Percentiles rank a stretch among this genome's conserved stretches.
Conservation (phyloP, 2,329 filamentous ascomycete genomes). For the Sclerotinia minor region DNA sequence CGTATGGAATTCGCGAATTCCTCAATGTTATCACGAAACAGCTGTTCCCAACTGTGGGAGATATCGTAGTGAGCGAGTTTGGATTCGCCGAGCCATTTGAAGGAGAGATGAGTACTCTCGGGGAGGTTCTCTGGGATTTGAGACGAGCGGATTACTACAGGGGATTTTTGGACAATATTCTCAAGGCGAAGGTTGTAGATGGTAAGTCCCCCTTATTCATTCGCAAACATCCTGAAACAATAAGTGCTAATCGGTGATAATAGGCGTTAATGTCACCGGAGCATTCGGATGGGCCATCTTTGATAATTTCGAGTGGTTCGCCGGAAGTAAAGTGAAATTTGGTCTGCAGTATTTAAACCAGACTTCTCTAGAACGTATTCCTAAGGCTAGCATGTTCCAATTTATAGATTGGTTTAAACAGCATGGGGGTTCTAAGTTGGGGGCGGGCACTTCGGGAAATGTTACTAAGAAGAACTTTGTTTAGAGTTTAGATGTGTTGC, state of each 20-base stretch:
- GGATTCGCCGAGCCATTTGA: slow-evolving; percentile 40
- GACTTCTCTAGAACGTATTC: slow-evolving; percentile 38
- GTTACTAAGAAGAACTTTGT: slow-evolving; percentile 10
- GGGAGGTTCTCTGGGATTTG: slow-evolving; percentile 68
- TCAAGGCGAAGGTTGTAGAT: slow-evolving; percentile 71
- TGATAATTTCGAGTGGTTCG: slow-evolving; percentile 56
- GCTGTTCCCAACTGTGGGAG: slow-evolving; percentile 45
- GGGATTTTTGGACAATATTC: slow-evolving; percentile 66
- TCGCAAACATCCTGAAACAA: neutral
- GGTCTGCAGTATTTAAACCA: slow-evolving; percentile 43
- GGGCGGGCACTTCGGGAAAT: slow-evolving; percentile 9
- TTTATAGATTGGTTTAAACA: slow-evolving; percentile 38
- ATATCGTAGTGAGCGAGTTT: slow-evolving; percentile 37
- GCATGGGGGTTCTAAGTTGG: slow-evolving; percentile 30
- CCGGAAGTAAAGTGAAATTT: slow-evolving; percentile 33
- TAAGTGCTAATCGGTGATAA: neutral
- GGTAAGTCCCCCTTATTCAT: slow-evolving; percentile 24
- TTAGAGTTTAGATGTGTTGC: neutral
- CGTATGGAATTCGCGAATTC: slow-evolving; percentile 45
- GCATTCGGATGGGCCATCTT: slow-evolving; percentile 88
- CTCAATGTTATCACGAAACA: slow-evolving; percentile 46
- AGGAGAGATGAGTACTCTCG: slow-evolving; percentile 28
- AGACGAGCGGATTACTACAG: slow-evolving; percentile 78
- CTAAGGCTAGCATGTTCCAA: slow-evolving; percentile 40
- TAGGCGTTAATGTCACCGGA: slow-evolving; percentile 68